These are phyloP conservation scores for Phaeosphaeriaceae sp. DNA, from an alignment of 2,329 filamentous ascomycete genomes.

Conservation along the genomic window DNA sequence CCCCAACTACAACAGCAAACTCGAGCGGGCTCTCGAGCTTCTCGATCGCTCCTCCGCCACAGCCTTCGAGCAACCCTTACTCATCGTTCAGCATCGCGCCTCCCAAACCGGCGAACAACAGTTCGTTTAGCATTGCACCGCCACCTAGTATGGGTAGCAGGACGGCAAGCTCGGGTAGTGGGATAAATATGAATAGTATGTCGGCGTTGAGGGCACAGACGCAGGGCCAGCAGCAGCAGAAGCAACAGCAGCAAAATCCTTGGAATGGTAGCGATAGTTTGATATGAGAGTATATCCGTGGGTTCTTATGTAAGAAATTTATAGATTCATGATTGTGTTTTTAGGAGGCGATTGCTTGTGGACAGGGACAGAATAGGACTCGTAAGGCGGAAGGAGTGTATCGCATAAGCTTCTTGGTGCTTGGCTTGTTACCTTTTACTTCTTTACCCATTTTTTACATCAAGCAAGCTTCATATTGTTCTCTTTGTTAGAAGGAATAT, in stretches of 20 bases:
- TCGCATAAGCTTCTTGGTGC: too few species aligned
- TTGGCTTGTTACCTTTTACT: too few species aligned
- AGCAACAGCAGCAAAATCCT: conserved; percentile 17
- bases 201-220: conserved; percentile 32
- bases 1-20: conserved; percentile 17
- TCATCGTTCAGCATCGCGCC: conserved; percentile 49
- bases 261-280: conserved; percentile 38
- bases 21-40: conserved; percentile 46
- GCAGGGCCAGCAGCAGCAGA: conserved; percentile 27
- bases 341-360: neutral
- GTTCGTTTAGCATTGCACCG: conserved; percentile 36
- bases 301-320: neutral
- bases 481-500: too few species aligned
- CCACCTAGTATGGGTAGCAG: conserved; percentile 28
- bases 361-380: too few species aligned
- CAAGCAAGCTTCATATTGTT: too few species aligned
- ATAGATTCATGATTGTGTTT: conserved; percentile 1
- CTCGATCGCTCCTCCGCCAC: conserved; percentile 59
- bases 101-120: conserved; percentile 28
- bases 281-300: conserved; percentile 24
- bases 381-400: too few species aligned
- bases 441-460: too few species aligned
- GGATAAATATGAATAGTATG: conserved; percentile 38
- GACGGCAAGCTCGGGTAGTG: conserved; percentile 30
- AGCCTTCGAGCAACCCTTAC: conserved; percentile 36